Evolutionary conservation across 208 protist genomes (phyloP).

Genomic region (Crithidia bombi): DNA sequence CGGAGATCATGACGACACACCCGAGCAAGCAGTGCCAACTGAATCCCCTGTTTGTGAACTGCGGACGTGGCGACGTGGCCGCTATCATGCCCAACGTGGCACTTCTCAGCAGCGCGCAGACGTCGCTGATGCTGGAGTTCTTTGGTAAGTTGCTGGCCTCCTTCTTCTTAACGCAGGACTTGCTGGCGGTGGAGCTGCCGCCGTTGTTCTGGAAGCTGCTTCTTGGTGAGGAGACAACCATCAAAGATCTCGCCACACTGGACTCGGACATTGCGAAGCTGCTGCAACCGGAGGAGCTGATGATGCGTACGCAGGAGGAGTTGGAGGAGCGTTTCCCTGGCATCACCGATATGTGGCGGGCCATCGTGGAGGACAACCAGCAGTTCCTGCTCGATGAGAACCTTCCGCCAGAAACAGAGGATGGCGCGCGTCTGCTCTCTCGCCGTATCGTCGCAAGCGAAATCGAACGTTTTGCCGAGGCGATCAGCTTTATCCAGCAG

Average conservation of each 20-base stretch:
- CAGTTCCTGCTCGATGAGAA: constrained; percentile 41
- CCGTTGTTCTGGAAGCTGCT: constrained; percentile 94
- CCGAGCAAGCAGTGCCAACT: constrained; percentile 79
- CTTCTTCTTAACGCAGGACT: constrained; percentile 88
- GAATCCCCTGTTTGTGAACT: constrained; percentile 90
- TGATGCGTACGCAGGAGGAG: constrained; percentile 72
- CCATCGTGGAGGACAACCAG: constrained; percentile 48
- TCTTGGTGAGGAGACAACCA: constrained; percentile 61
- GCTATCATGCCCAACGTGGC: constrained; percentile 80
- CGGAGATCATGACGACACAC: constrained; percentile 89
- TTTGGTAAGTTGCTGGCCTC: constrained; percentile 94
- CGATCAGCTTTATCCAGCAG: constrained; percentile 73
- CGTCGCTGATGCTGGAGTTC: constrained; percentile 92
- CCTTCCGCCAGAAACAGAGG: constrained; percentile 57
- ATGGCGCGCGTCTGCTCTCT: constrained; percentile 59
- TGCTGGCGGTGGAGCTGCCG: constrained; percentile 93
- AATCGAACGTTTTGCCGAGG: constrained; percentile 66
- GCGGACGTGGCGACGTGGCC: constrained; percentile 58
- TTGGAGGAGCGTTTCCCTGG: constrained; percentile 86
- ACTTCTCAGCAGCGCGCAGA: constrained; percentile 61
- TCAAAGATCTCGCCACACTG: constrained; percentile 65
- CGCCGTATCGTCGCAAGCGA: constrained; percentile 67
- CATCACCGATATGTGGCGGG: constrained; percentile 53
- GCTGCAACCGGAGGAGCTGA: constrained; percentile 63
- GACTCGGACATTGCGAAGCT: constrained; percentile 65